These are phyloP conservation scores for Calycina herbarum DNA, from an alignment of 2,329 filamentous ascomycete species.

Conservation along the genomic window DNA sequence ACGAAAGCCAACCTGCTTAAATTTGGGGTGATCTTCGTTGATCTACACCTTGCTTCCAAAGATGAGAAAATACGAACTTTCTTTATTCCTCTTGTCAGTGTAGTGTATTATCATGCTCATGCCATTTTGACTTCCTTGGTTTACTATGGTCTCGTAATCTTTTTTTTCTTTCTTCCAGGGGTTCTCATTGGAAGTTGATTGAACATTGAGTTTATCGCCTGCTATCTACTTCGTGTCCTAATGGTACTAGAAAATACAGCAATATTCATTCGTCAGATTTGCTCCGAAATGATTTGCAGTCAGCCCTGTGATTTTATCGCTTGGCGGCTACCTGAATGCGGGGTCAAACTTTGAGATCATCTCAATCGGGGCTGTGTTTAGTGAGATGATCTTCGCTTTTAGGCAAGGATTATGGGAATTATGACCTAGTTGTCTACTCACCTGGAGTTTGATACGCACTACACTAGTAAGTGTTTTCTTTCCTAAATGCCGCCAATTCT, in stretches of 20 bases:
- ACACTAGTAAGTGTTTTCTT: neutral
- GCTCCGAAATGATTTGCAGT: neutral
- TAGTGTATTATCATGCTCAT: too few species aligned
- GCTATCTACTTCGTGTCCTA: too few species aligned
- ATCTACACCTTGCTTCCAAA: too few species aligned
- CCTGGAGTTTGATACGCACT: neutral
- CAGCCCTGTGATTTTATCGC: neutral
- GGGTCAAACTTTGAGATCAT: neutral
- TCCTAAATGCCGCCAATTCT: neutral
- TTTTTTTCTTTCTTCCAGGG: too few species aligned
- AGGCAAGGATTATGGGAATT: neutral
- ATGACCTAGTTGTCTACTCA: neutral
- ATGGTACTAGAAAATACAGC: too few species aligned
- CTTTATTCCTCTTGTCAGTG: too few species aligned
- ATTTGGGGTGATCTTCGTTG: neutral
- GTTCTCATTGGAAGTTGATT: too few species aligned
- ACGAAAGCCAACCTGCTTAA: neutral
- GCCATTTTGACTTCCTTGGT: too few species aligned
- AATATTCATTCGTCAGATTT: too few species aligned
- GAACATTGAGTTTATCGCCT: too few species aligned
- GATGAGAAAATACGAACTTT: too few species aligned
- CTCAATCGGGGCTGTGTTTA: neutral
- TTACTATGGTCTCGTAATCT: too few species aligned
- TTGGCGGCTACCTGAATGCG: neutral
- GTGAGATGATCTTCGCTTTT: neutral